Evolutionary conservation across 1,284 basidiomycete genomes (phyloP).

Genomic region (Apiotrichum siamense): DNA sequence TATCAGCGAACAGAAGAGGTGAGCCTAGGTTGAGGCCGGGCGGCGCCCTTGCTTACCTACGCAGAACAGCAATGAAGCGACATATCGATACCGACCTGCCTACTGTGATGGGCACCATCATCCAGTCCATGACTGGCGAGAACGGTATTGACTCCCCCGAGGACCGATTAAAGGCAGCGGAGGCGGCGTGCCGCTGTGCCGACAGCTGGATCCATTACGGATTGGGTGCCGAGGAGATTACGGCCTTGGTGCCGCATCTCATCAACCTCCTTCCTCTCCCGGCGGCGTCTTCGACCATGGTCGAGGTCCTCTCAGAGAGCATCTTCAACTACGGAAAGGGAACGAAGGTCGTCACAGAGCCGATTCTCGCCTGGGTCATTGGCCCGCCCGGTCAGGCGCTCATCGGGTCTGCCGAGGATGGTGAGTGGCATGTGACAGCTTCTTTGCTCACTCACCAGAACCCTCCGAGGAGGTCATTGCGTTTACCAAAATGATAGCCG

Average conservation of each 20-base stretch:
- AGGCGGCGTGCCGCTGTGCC: constrained; percentile 67
- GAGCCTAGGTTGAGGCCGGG: constrained; percentile 44
- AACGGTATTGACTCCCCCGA: constrained; percentile 12
- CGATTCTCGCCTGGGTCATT: constrained; percentile 67
- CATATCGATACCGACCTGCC: constrained; percentile 54
- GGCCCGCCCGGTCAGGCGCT: constrained; percentile 46
- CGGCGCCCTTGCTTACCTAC: constrained; percentile 1
- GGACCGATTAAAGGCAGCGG: constrained; percentile 53
- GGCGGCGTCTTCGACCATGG: constrained; percentile 62
- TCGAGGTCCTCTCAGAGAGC: constrained; percentile 69
- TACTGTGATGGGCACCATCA: constrained; percentile 63
- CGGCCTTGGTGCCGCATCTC: constrained; percentile 44
- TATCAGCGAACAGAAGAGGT: constrained; percentile 68
- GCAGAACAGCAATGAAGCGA: constrained; percentile 29
- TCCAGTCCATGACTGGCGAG: constrained; percentile 50
- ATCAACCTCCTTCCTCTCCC: constrained; percentile 56
- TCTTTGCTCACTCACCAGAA: constrained; percentile 15
- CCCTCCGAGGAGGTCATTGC: constrained; percentile 48
- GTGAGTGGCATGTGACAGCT: constrained; percentile 9
- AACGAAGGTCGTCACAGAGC: constrained; percentile 67
- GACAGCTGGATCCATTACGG: constrained; percentile 69
- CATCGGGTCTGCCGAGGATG: constrained; percentile 22
- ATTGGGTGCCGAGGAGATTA: constrained; percentile 60
- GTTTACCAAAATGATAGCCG: constrained; percentile 68
- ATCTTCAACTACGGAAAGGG: constrained; percentile 66